Evolutionary conservation across 2,329 filamentous ascomycete species (phyloP), one percentile per base, ranked within the genome.

Genomic region (Phyllosticta citriasiana): DNA sequence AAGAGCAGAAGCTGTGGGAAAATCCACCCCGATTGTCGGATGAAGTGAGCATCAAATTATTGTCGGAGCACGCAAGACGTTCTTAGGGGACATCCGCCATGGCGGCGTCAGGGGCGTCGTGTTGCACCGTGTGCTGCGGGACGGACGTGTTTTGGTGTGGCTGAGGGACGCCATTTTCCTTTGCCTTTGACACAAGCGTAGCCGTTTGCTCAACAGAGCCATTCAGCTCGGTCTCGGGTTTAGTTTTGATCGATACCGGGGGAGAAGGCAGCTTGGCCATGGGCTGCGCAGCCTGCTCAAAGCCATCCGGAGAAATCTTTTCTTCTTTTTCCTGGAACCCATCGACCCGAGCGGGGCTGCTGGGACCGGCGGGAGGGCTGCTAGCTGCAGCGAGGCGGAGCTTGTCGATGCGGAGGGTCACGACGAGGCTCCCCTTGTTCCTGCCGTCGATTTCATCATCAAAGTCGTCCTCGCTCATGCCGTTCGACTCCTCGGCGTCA

Each of bases 401-500:
- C 3, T 27, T 6, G 50, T 19, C 53, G 25, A 61, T 53, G 50
- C 55, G 59, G 19, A 61, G 30, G 2, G 54, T 54, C 25, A 61
- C 59, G 24, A 61, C 50, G 5, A 61, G 55, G 35, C 60, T 56
- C 24, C 56, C 50, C 50, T 58, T 58, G 8, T 52, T 33, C 52
- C 51, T 62, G 55, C 27, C 25, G 55, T 55, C 26, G 33, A 55
- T 51, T n/a, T 58, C 60, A n/a, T 71, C 69, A 1, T 63, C 73
- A 64, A 63, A 73, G 70, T 84, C 80, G 47, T 76, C 76, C 50
- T 71, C 70, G 12, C 72, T 66, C 35, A 64, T 67, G 60, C 70
- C 69, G 25, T 67, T 65, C 65, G 55, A 57, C 5, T 70, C 72
- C 50, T 85, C 82, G n/a, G 86, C 84, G 7, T 82, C 80, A 8